Evolutionary conservation across 2,329 filamentous ascomycete species (phyloP), one percentile per base, ranked within the genome.

Genomic region (Aaosphaeria pasadenensis): DNA sequence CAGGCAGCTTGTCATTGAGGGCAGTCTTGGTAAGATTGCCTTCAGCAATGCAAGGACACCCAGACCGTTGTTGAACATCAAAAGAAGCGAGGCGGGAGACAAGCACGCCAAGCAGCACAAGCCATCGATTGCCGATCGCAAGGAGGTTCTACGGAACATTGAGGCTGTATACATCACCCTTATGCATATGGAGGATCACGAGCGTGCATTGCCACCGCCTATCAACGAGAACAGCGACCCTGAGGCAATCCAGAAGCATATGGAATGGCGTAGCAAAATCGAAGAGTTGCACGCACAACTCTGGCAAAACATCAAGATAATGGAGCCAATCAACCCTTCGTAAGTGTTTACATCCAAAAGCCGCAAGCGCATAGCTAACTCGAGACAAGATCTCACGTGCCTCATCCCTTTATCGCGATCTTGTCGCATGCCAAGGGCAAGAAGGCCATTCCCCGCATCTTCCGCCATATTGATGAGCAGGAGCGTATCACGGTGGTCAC

Each of bases 11-110:
- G 91, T 97, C 17, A 92, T 99, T 50, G 92, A 96, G 66, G 94
- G 94, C 29, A 96, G 91, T 64, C 75, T 99, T 43, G 94, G 94
- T 56, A 99, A 97, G 76, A 99, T 99, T 49, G 95, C 92, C 0
- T 99, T 97, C 75, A 96, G 92, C 77, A 99, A 99, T 63, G 90
- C 94, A 42, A 99, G 97, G 77, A 96, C 94, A 0, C 94, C 94
- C 0, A 94, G 95, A 71, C 91, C 92, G 11, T 77, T 97, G 48
- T 84, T 99, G 43, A 99, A 95, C 69, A 91, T 99, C 75, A 97
- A 96, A 77, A 88, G 91, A 31, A 79, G 83, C 17, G 91, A 96
- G 44, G 85, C 78, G 55, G 76, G 76, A 38, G 82, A 84, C 40
- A 65, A 72, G 48, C 54, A 57, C 13, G 54, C 54, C 1, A 73